Conservation (phyloP, 805 yeast species). For the Hanseniaspora lachancei region DNA sequence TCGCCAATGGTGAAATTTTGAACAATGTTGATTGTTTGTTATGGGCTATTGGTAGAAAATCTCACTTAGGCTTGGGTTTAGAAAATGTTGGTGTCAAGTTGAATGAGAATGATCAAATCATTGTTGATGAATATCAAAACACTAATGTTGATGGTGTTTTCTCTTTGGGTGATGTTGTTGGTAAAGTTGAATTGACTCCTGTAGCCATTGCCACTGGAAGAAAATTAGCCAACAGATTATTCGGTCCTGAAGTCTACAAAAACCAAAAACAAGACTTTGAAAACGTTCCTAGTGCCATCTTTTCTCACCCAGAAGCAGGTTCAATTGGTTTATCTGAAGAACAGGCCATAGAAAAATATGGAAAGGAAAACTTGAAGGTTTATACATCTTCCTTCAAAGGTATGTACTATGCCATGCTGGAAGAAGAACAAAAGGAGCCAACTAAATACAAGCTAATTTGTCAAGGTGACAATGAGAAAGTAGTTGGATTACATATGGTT, state of each 20-base stretch:
- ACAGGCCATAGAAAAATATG: conserved; percentile 66
- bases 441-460: conserved; percentile 74
- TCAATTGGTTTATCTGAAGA: conserved; percentile 75
- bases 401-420: conserved; percentile 85
- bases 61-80: conserved; percentile 59
- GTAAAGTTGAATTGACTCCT: conserved; percentile 88
- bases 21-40: conserved; percentile 70
- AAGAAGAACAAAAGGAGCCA: conserved; percentile 51
- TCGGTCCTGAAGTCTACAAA: conserved; percentile 62
- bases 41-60: conserved; percentile 91
- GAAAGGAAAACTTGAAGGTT: conserved; percentile 63
- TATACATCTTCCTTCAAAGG: conserved; percentile 76
- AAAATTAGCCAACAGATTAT: conserved; percentile 77
- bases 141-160: conserved; percentile 58
- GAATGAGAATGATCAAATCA: conserved; percentile 47
- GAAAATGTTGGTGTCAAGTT: conserved; percentile 61
- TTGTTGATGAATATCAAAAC: conserved; percentile 79
- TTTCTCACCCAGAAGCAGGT: conserved; percentile 96
- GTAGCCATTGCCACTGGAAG: conserved; percentile 99
- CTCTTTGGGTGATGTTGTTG: conserved; percentile 90
- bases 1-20: conserved; percentile 31
- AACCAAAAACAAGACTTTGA: conserved; percentile 70
- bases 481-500: conserved; percentile 85
- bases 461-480: conserved; percentile 75
- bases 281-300: conserved; percentile 90